Base-by-base conservation (phyloP, 2,329 filamentous ascomycete genomes). In the Epichloe hybrida region DNA sequence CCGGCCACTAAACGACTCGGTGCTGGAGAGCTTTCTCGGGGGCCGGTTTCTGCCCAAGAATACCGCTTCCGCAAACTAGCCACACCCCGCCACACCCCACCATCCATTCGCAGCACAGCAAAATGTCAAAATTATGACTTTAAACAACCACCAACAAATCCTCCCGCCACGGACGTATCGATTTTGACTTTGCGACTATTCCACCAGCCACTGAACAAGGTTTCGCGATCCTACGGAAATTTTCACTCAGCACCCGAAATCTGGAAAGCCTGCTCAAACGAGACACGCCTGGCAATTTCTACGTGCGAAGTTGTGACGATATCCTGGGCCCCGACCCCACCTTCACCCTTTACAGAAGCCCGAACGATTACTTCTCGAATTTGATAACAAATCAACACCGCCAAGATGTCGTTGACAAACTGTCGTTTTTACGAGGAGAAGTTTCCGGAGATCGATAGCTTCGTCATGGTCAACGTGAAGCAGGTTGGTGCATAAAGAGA, bases 381-480 rank as follows among this genome's bases (percentile, higher is more conserved):
- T 52, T 58, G 54, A 64, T 54, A 64, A 63, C 49, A 67, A 72
- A 74, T 76, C 79, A 85, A 64, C 48, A 68, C 72, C 75, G 74
- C 77, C 79, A 86, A 68, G 64, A 95, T 94, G 87, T 94, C 89
- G 73, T 82, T 95, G 76, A 93, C 87, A 68, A 95, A 95, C 75
- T 95, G 87, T 72, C 88, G 89, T 64, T 96, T 94, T 73, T 96
- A 95, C 70, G 89, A 95, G 79, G 88, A 95, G 75, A 95, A 95
- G 73, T 96, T 86, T 56, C 66, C 68, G 61, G 93, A 97, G 79
- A 91, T 98, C 68, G 93, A 98, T 74, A 95, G 88, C 78, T 97
- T 96, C 73, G 94, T 98, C 68, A 98, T 98, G 93, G 93, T 98
- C 69, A 98, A 97, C 72, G 93, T 97, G 64, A 95, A 95, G 81